Conservation (phyloP, 805 yeast species). For the Candida corydali region DNA sequence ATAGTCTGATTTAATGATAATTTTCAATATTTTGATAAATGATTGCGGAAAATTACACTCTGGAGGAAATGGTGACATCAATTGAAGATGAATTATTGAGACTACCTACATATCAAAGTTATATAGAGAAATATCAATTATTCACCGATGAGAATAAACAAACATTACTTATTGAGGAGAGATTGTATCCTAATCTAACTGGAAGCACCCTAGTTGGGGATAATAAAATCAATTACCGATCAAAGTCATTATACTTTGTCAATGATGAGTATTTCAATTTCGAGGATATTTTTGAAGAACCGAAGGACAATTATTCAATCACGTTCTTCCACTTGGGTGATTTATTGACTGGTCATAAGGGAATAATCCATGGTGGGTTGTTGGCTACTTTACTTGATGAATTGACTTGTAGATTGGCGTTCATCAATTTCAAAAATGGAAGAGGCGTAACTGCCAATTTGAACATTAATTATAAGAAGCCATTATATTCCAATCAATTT, state of each 20-base stretch:
- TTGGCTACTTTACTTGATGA: constrained; percentile 42
- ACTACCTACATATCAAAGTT: not conserved
- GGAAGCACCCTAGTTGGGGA: constrained; percentile 32
- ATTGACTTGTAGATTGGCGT: constrained; percentile 39
- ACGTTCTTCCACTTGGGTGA: constrained; percentile 39
- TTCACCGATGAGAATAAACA: constrained; percentile 5
- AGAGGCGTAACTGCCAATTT: constrained; percentile 43
- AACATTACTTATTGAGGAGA: constrained; percentile 18
- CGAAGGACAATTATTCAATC: constrained; percentile 23
- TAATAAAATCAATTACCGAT: constrained; percentile 30
- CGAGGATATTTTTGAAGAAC: constrained; percentile 15
- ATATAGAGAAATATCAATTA: not conserved
- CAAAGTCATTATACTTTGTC: constrained; percentile 29
- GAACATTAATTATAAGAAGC: constrained; percentile 36
- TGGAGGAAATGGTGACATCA: not conserved
- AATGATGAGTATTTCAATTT: constrained; percentile 25
- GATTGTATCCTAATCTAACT: constrained; percentile 31
- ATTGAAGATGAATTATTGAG: constrained; percentile 1
- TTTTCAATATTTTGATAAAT: no score
- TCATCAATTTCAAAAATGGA: constrained; percentile 34
- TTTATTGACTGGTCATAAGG: constrained; percentile 35
- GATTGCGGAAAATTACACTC: no score
- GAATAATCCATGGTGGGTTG: constrained; percentile 42
- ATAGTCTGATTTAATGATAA: not conserved
- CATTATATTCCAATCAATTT: constrained; percentile 28